Conservation (phyloP, 441 rosid genomes). For the Brassica hybrid region DNA sequence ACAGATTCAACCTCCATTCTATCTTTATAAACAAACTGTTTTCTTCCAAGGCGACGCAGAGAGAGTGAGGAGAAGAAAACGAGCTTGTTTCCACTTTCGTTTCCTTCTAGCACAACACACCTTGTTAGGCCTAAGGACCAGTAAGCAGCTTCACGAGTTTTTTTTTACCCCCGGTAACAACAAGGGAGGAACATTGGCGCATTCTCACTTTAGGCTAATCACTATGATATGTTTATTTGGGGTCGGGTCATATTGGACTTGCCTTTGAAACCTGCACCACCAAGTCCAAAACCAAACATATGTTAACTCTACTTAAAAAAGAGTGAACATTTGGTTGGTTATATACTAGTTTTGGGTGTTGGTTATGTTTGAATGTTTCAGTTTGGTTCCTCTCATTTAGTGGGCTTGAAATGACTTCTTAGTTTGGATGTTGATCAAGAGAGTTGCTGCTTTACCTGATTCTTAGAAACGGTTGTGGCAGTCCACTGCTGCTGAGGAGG, state of each 20-base stretch:
- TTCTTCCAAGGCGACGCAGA: constrained; percentile 16
- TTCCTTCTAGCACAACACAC: constrained; percentile 22
- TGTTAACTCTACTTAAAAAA: no score
- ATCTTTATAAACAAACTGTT: constrained; percentile 34
- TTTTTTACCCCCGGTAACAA: background rate
- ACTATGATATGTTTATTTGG: constrained; percentile 4
- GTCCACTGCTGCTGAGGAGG: constrained; percentile 48
- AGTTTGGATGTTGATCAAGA: background rate
- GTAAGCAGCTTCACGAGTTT: constrained; percentile 1
- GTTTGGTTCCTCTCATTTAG: background rate
- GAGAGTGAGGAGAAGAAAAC: constrained; percentile 17
- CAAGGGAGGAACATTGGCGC: constrained; percentile 4
- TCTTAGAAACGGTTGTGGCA: constrained; percentile 46
- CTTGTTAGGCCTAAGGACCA: background rate
- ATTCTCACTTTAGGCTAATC: constrained; percentile 3
- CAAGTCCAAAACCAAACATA: constrained; percentile 7
- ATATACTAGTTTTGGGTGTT: background rate
- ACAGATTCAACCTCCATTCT: constrained; percentile 31
- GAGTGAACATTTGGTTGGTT: no score
- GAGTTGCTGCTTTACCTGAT: constrained; percentile 46
- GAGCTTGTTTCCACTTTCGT: constrained; percentile 26
- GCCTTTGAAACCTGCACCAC: constrained; percentile 43
- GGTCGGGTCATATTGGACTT: constrained; percentile 42
- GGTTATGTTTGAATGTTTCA: background rate
- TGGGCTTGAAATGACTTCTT: background rate